phyloP scores from a whole-genome alignment of 345 rosid genomes.

The Alliaria petiolata region DNA sequence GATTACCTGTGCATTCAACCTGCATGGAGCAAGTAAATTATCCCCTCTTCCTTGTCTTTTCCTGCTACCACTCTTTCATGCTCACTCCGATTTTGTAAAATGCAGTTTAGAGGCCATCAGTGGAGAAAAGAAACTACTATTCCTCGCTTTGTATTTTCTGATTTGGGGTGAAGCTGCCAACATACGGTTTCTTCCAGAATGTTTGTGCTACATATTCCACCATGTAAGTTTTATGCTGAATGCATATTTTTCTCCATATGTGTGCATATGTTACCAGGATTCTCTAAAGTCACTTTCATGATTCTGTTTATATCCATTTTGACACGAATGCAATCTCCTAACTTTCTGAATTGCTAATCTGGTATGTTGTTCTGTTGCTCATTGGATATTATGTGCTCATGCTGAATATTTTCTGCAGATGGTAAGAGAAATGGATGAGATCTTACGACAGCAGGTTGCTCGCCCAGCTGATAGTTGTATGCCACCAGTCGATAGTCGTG shows the following conservation, averaged over 20 bases:
- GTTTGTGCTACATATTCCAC: constrained; percentile 95
- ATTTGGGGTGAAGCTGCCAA: constrained; percentile 99
- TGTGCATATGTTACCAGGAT: background rate
- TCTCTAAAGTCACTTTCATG: background rate
- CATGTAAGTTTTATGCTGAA: constrained; percentile 50
- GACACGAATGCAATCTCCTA: background rate
- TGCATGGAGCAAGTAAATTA: constrained; percentile 78
- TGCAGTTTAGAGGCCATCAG: constrained; percentile 75
- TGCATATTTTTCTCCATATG: constrained; percentile 13
- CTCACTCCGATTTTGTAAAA: constrained; percentile 10
- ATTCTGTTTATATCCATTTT: background rate
- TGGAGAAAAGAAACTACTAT: constrained; percentile 81
- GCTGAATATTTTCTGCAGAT: constrained; percentile 45
- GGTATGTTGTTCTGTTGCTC: background rate
- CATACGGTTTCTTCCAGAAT: constrained; percentile 85
- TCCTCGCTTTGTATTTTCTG: constrained; percentile 72
- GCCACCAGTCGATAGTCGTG: constrained; percentile 60
- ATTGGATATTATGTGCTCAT: background rate
- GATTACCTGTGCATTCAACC: constrained; percentile 77
- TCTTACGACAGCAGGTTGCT: constrained; percentile 64
- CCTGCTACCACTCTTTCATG: constrained; percentile 15
- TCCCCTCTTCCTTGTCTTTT: constrained; percentile 13
- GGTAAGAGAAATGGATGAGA: constrained; percentile 94
- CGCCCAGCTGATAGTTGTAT: constrained; percentile 80
- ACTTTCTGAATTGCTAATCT: background rate